A percentile compares a stretch with the other conserved stretches of the same genome.
Evolutionary conservation across 2,329 filamentous ascomycete species (phyloP).

Genomic region (Xylogone sp.): DNA sequence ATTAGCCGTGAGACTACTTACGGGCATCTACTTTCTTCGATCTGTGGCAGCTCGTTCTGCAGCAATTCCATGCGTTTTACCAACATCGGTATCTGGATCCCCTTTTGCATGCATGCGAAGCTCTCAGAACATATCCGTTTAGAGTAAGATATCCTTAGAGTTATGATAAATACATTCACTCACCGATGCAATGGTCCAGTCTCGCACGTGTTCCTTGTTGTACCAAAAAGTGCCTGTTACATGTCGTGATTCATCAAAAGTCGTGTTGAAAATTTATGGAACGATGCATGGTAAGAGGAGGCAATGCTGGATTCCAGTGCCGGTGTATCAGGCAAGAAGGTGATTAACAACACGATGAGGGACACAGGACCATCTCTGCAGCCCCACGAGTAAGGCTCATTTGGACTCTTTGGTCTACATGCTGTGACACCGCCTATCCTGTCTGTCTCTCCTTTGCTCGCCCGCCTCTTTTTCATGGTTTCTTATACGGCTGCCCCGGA

Average conservation of each 20-base stretch:
- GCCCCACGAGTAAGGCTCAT: neutral
- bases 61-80: neutral
- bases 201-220: neutral
- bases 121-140: neutral
- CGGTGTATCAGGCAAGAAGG: neutral
- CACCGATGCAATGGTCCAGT: neutral
- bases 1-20: conserved; percentile 9
- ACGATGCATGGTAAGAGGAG: neutral
- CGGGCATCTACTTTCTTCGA: neutral
- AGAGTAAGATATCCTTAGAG: neutral
- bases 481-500: neutral
- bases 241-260: neutral
- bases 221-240: neutral
- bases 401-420: neutral
- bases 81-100: neutral
- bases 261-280: neutral
- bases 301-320: neutral
- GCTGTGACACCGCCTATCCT: neutral
- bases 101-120: neutral
- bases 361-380: neutral
- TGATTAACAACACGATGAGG: neutral
- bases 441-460: neutral
- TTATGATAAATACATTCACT: neutral
- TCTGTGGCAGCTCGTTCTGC: no score
- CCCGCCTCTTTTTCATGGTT: neutral